Percentiles rank a stretch among this genome's conserved stretches.
Evolutionary conservation across 2,329 filamentous ascomycete genomes (phyloP).

Genomic region (Penicillium aurantiogriseum): DNA sequence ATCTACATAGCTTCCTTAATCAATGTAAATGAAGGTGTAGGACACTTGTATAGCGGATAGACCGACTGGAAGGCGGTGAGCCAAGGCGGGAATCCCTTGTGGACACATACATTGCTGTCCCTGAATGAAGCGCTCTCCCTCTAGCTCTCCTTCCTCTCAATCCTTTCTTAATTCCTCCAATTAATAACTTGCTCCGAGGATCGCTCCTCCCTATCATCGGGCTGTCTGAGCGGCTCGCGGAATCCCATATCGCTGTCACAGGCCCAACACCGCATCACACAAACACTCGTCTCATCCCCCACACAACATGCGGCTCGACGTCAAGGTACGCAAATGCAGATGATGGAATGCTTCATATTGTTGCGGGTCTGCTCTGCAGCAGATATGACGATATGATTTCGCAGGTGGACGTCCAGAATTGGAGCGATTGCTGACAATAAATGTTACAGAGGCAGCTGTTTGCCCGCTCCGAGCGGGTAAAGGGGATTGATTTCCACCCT

Average conservation of each 20-base stretch:
- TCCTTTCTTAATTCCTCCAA: slow-evolving; percentile 16
- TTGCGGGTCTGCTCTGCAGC: not conserved
- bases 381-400: not conserved
- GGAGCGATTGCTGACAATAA: slow-evolving; percentile 37
- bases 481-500: slow-evolving; percentile 95
- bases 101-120: slow-evolving; percentile 31
- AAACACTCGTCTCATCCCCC: slow-evolving; percentile 31
- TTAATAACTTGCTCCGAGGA: slow-evolving; percentile 15
- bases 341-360: not conserved
- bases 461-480: slow-evolving; percentile 91
- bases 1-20: not conserved
- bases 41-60: slow-evolving; percentile 7
- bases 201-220: slow-evolving; percentile 21
- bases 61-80: slow-evolving; percentile 24
- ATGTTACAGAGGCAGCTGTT: slow-evolving; percentile 69
- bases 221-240: slow-evolving; percentile 37
- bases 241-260: slow-evolving; percentile 29
- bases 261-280: slow-evolving; percentile 38
- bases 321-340: slow-evolving; percentile 51
- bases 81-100: slow-evolving; percentile 28
- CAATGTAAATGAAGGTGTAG: not conserved
- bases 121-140: slow-evolving; percentile 21
- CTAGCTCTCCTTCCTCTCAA: slow-evolving; percentile 22
- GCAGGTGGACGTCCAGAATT: not conserved
- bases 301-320: slow-evolving; percentile 57